Evolutionary conservation across 768 basidiomycete genomes (phyloP), one percentile per base, ranked within the genome.

Genomic region (Melanogaster broomeanus): DNA sequence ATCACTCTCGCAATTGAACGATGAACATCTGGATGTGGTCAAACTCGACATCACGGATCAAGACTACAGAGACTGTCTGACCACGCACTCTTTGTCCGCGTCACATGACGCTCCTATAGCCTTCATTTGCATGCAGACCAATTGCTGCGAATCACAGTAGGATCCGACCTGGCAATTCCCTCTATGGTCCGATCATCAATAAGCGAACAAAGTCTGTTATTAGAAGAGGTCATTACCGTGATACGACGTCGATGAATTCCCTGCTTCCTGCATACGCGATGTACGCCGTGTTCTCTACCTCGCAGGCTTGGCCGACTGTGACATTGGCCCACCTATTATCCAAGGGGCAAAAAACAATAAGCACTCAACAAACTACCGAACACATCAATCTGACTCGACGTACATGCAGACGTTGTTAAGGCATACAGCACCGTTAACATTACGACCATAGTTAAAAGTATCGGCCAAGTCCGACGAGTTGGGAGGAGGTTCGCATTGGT

Each of bases 371-470:
- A 18, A 16, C 19, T 6, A 34, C n/a, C n/a, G 9, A 38, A 10
- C 12, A 18, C 5, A 37, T n/a, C 25, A 13, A 27, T 2, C 7
- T 25, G 6, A 35, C 30, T 1, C 22, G 21, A 75, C 85, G 33
- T 65, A 93, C 91, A 86, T 83, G 88, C 93, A 94, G 4, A 77
- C 67, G 62, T 84, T 86, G 62, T 91, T 88, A 45, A 96, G 77
- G 65, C 93, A 95, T 18, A 93, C 77, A 3, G 89, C 82, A 25
- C 92, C 92, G 61, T 95, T 91, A 55, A 84, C 73, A 67, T 94
- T 88, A 35, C 83, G 79, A 33, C 88, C 85, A 19, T 81, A 78
- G 18, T 83, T 82, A 34, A 77, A 80, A 15, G 68, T 77, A 59
- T 94, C 90, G 12, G 77, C 73, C 21, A 89, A 75, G 9, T 87